phyloP scores from a whole-genome alignment of 805 yeast species.

The Lipomyces sp. region DNA sequence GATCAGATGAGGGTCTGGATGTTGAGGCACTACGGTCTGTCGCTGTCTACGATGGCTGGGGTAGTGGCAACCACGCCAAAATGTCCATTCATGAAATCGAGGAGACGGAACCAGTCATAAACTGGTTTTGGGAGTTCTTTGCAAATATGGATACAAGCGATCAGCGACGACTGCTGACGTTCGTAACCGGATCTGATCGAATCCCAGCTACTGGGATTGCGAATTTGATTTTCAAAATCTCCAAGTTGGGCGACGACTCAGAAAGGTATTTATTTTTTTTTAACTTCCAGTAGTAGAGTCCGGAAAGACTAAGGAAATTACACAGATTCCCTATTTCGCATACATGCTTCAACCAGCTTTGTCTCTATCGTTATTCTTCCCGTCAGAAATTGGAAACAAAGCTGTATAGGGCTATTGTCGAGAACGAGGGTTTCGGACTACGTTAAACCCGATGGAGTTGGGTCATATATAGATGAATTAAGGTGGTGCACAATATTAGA shows the following conservation, averaged over 20 bases:
- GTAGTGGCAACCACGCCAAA: slow-evolving; percentile 28
- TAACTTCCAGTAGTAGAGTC: too few relatives aligned
- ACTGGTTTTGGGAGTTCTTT: slow-evolving; percentile 90
- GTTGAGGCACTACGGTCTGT: slow-evolving; percentile 67
- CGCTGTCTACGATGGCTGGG: slow-evolving; percentile 75
- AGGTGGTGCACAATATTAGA: too few relatives aligned
- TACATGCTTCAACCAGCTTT: slow-evolving; percentile 91
- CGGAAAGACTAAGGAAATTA: neutral
- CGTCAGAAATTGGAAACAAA: slow-evolving; percentile 61
- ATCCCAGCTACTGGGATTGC: slow-evolving; percentile 92
- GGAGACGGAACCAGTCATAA: slow-evolving; percentile 52
- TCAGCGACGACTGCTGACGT: slow-evolving; percentile 69
- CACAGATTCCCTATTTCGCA: slow-evolving; percentile 77
- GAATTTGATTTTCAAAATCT: slow-evolving; percentile 72
- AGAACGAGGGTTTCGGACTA: slow-evolving; percentile 86
- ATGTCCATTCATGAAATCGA: slow-evolving; percentile 33
- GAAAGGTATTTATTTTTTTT: slow-evolving; percentile 45
- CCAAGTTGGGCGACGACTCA: slow-evolving; percentile 54
- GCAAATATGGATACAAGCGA: slow-evolving; percentile 50
- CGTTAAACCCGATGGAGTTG: slow-evolving; percentile 46
- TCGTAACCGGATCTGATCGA: slow-evolving; percentile 89
- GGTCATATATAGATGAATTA: neutral
- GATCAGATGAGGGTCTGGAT: slow-evolving; percentile 74
- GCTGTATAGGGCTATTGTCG: slow-evolving; percentile 69
- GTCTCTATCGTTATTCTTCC: slow-evolving; percentile 67